Conservation (phyloP, 805 yeast genomes). For the Kodamaea laetipori region DNA sequence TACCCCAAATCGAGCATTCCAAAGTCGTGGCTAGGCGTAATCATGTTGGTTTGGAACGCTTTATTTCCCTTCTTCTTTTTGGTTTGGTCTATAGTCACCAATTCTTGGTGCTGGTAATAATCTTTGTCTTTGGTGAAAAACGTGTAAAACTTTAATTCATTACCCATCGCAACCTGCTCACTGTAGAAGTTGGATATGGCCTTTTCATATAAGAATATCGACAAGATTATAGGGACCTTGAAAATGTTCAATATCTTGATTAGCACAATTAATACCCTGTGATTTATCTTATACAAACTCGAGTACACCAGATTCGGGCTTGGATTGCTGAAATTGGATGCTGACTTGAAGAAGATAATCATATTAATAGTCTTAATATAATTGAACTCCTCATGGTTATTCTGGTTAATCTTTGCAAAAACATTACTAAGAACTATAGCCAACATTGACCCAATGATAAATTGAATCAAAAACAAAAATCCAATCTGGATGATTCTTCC, state of each 20-base stretch:
- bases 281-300: slow-evolving; percentile 7
- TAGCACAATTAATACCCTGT: slow-evolving; percentile 9
- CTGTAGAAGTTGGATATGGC: slow-evolving; percentile 24
- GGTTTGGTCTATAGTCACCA: slow-evolving; percentile 20
- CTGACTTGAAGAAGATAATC: slow-evolving; percentile 38
- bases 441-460: slow-evolving; percentile 54
- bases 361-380: slow-evolving; percentile 43
- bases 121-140: slow-evolving; percentile 35
- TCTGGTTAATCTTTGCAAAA: slow-evolving; percentile 34
- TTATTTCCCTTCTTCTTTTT: slow-evolving; percentile 13
- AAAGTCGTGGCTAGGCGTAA: slow-evolving; percentile 15
- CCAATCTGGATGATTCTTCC: slow-evolving; percentile 51
- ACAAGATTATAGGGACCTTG: slow-evolving; percentile 38
- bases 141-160: slow-evolving; percentile 36
- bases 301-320: slow-evolving; percentile 13
- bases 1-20: slow-evolving; percentile 13
- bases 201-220: slow-evolving; percentile 37
- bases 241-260: slow-evolving; percentile 28
- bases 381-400: slow-evolving; percentile 41
- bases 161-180: slow-evolving; percentile 16
- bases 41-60: slow-evolving; percentile 7
- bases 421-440: slow-evolving; percentile 54
- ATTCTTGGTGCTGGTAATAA: slow-evolving; percentile 34
- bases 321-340: slow-evolving; percentile 19
- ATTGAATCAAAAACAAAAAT: slow-evolving; percentile 56